Evolutionary conservation across 2,329 filamentous ascomycete species (phyloP), one percentile per base, ranked within the genome.

Genomic region (Aaosphaeria pasadenensis): DNA sequence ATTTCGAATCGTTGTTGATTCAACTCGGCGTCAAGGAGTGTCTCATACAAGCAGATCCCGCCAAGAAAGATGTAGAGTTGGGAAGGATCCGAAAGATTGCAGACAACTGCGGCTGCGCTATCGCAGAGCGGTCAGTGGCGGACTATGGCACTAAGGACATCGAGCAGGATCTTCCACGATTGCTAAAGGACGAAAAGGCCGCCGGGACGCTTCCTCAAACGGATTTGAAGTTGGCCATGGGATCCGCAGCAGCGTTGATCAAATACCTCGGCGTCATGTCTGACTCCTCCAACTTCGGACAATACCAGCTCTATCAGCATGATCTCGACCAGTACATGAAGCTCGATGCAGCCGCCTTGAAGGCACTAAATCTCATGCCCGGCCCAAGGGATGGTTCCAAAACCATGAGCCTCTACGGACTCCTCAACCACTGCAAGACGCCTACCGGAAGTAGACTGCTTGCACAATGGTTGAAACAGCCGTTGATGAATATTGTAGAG

Each of bases 291-390:
- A 99, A 99, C 71, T 97, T 96, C 69, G 94, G 95, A 3, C 92
- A 99, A 66, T 99, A 95, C 65, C 89, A 92, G 69, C 81, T 99
- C 11, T 99, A 97, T 65, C 94, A 99, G 71, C 94, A 99, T 70
- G 94, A 99, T 65, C 75, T 99, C 40, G 87, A 91, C 2, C 91
- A 99, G 62, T 99, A 90, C 69, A 99, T 99, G 94, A 99, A 96
- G 72, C 79, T 99, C 4, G 94, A 99, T 71, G 91, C 95, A 1
- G 90, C 94, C 1, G 94, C 94, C 0, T 76, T 99, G 39, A 92
- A 95, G 63, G 94, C 94, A 0, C 79, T 99, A 46, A 99, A 99
- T 62, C 80, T 99, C 35, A 97, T 99, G 91, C 95, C 94, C 5
- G 92, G 94, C 5, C 89, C 89, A 0, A 85, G 91, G 55, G 94